These are phyloP conservation scores for Candida montana DNA, from an alignment of 805 yeast genomes.

Conservation along the genomic window DNA sequence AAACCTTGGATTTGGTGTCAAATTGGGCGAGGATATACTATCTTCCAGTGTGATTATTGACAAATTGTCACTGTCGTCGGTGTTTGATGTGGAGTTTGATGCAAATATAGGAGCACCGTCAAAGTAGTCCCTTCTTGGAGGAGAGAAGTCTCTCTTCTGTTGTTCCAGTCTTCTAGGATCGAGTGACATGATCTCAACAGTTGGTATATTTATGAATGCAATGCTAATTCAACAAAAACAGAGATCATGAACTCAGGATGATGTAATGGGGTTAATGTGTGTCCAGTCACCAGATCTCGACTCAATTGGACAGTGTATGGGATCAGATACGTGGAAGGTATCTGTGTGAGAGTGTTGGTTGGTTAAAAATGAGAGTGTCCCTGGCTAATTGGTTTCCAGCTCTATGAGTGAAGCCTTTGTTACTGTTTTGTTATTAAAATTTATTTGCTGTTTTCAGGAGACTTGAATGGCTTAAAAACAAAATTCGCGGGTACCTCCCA, in stretches of 20 bases:
- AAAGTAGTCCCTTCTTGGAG: background rate
- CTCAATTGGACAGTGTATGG: no score
- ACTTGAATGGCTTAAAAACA: background rate
- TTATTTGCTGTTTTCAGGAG: background rate
- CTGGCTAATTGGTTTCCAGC: background rate
- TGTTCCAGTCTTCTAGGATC: slow-evolving; percentile 19
- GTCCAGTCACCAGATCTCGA: no score
- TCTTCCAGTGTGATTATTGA: slow-evolving; percentile 21
- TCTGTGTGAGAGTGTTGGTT: no score
- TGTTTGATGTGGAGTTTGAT: background rate
- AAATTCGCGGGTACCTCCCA: background rate
- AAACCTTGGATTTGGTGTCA: slow-evolving; percentile 1
- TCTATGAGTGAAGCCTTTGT: background rate
- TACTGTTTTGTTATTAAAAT: background rate
- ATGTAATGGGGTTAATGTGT: no score
- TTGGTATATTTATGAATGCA: no score
- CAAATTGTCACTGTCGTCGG: slow-evolving; percentile 10
- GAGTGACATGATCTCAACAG: slow-evolving; percentile 14
- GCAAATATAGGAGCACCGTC: background rate
- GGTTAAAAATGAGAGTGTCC: background rate
- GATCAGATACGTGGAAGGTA: no score
- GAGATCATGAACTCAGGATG: no score
- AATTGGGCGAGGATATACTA: slow-evolving; percentile 1
- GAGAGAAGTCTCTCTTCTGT: background rate
- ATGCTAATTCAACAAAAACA: no score